Conservation (phyloP, 2,329 filamentous ascomycete genomes). For the Claviceps africana region DNA sequence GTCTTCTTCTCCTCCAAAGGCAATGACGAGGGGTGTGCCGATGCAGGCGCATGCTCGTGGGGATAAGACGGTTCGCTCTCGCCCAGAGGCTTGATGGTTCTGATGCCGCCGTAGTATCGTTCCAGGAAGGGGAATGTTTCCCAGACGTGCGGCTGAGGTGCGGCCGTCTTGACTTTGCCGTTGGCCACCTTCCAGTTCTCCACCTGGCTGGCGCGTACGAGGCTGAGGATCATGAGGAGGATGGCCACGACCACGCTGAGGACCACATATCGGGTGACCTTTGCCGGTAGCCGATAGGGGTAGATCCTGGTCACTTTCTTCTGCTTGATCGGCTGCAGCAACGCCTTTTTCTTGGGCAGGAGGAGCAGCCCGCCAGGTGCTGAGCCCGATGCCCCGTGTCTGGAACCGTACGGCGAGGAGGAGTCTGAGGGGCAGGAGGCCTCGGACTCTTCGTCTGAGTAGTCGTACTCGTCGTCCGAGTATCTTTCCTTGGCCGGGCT, state of each 20-base stretch:
- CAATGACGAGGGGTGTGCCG: neutral
- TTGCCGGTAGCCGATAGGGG: constrained; percentile 53
- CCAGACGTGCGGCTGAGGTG: constrained; percentile 58
- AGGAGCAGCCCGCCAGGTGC: constrained; percentile 30
- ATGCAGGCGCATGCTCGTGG: constrained; percentile 35
- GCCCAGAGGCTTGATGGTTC: constrained; percentile 49
- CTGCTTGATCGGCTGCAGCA: constrained; percentile 7
- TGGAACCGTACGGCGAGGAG: constrained; percentile 39
- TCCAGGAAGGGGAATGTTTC: constrained; percentile 74
- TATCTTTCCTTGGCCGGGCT: constrained; percentile 34
- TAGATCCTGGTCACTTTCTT: constrained; percentile 14
- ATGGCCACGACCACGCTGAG: constrained; percentile 55
- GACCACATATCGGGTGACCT: constrained; percentile 65
- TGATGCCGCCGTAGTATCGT: constrained; percentile 80
- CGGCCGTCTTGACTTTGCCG: constrained; percentile 27
- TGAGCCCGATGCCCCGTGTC: constrained; percentile 31
- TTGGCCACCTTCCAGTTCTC: constrained; percentile 52
- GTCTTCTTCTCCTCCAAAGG: constrained; percentile 8
- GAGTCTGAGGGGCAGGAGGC: constrained; percentile 20
- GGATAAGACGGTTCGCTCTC: constrained; percentile 76
- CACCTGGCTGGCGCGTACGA: constrained; percentile 59
- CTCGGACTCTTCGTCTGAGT: constrained; percentile 31
- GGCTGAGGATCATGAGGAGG: constrained; percentile 60
- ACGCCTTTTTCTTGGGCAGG: constrained; percentile 20
- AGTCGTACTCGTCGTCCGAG: constrained; percentile 36